These are phyloP conservation scores for Obelidium mucronatum DNA, from an alignment of 192 early-diverging fungal genomes.

Conservation along the genomic window DNA sequence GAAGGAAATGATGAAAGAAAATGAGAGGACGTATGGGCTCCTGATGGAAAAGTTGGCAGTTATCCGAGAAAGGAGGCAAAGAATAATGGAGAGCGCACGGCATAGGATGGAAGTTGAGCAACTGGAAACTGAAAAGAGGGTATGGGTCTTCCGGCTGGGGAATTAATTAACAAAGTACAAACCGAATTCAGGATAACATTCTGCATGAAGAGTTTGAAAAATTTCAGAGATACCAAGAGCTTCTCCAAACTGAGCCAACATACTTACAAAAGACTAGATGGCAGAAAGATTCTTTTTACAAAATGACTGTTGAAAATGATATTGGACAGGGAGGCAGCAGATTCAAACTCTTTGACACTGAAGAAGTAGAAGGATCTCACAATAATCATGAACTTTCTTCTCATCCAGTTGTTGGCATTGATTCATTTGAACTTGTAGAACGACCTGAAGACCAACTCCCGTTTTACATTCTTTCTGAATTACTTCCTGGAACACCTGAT, in stretches of 20 bases:
- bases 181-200: conserved; percentile 15
- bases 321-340: neutral
- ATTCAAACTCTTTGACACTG: neutral
- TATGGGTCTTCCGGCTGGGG: neutral
- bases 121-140: conserved; percentile 17
- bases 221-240: neutral
- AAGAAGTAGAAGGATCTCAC: neutral
- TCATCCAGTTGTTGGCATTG: neutral
- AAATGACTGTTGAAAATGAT: neutral
- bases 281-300: conserved; percentile 12
- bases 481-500: conserved; percentile 14
- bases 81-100: conserved; percentile 4
- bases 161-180: neutral
- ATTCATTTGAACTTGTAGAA: conserved; percentile 10
- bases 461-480: neutral
- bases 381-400: neutral
- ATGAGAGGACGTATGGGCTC: conserved; percentile 2
- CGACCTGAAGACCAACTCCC: neutral
- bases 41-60: conserved; percentile 26
- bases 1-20: neutral
- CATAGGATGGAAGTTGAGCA: conserved; percentile 16
- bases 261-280: conserved; percentile 1
- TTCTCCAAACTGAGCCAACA: conserved; percentile 1
- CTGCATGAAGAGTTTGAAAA: conserved; percentile 37
- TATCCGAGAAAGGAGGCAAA: conserved; percentile 1